phyloP scores from a whole-genome alignment of 176 grass and related monocot species.

The Rhynchospora breviuscula region DNA sequence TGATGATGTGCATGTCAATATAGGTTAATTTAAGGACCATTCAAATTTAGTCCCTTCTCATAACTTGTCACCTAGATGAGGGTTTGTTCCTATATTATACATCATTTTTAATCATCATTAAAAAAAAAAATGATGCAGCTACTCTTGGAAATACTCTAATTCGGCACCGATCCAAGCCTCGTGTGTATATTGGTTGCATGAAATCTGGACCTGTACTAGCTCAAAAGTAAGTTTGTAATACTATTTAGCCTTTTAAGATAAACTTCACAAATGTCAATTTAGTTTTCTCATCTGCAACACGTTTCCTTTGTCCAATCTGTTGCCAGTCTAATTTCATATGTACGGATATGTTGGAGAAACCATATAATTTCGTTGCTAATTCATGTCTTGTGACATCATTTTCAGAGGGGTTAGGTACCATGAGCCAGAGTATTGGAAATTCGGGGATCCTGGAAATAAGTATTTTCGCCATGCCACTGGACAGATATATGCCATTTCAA shows the following conservation, averaged over 20 bases:
- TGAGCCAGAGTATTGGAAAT: slow-evolving; percentile 51
- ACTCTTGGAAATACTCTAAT: slow-evolving; percentile 64
- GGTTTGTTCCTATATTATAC: not conserved
- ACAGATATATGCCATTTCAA: slow-evolving; percentile 47
- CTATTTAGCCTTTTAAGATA: not conserved
- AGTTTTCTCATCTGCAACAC: not conserved
- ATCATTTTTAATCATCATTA: not conserved
- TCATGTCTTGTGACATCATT: not conserved
- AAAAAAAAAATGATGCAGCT: slow-evolving; percentile 34
- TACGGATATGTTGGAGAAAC: not conserved
- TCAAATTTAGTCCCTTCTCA: not conserved
- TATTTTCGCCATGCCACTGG: slow-evolving; percentile 46
- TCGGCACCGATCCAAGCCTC: slow-evolving; percentile 64
- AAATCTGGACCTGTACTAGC: slow-evolving; percentile 83
- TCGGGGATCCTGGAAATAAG: slow-evolving; percentile 43
- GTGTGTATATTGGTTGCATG: slow-evolving; percentile 88
- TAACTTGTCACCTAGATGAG: not conserved
- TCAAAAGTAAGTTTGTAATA: slow-evolving; percentile 58
- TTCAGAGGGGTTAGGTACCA: slow-evolving; percentile 43
- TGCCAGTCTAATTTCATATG: not conserved
- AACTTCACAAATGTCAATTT: not conserved
- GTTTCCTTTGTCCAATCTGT: not conserved
- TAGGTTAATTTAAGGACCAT: slow-evolving; percentile 36
- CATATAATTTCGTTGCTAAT: not conserved
- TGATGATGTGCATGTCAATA: slow-evolving; percentile 97